Percentiles rank a stretch among this genome's conserved stretches.
These are phyloP conservation scores for Metarhizium robertsii DNA, from an alignment of 2,329 filamentous ascomycete species.

Conservation along the genomic window DNA sequence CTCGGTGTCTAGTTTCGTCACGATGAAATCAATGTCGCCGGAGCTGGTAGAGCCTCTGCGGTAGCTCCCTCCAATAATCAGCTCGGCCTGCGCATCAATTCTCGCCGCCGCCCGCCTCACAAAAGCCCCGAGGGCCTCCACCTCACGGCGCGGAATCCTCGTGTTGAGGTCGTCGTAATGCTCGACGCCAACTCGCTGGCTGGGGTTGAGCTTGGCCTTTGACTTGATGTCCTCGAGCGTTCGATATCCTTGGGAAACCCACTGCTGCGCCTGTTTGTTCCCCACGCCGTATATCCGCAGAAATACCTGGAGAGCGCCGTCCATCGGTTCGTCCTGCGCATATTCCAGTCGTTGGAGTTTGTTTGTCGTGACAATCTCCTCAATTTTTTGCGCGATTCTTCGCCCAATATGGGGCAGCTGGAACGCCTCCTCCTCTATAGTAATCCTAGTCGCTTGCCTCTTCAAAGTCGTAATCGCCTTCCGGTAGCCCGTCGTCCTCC, in stretches of 20 bases:
- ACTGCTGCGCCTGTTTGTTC: constrained; percentile 57
- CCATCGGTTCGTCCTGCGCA: constrained; percentile 56
- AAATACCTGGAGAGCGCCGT: constrained; percentile 59
- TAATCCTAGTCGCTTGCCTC: constrained; percentile 53
- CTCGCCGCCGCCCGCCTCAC: constrained; percentile 49
- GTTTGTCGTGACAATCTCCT: constrained; percentile 75
- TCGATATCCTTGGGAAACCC: constrained; percentile 65
- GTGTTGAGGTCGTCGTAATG: constrained; percentile 71
- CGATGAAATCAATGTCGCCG: constrained; percentile 77
- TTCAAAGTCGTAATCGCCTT: constrained; percentile 66
- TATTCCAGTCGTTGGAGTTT: constrained; percentile 63
- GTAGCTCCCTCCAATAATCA: constrained; percentile 78
- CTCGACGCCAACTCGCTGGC: constrained; percentile 68
- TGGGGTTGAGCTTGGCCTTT: constrained; percentile 54
- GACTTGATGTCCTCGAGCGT: constrained; percentile 62
- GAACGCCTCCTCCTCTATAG: constrained; percentile 59
- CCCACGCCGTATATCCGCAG: constrained; percentile 75
- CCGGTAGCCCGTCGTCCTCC: constrained; percentile 67
- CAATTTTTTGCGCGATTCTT: constrained; percentile 73
- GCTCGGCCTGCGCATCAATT: constrained; percentile 55
- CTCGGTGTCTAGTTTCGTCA: constrained; percentile 57
- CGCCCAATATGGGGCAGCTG: constrained; percentile 59
- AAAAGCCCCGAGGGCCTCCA: constrained; percentile 56
- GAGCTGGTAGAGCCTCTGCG: constrained; percentile 66
- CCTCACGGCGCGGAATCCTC: constrained; percentile 69